These are phyloP conservation scores for Thalassiosira ordinaria DNA, from an alignment of 352 stramenopile species.

Conservation along the genomic window DNA sequence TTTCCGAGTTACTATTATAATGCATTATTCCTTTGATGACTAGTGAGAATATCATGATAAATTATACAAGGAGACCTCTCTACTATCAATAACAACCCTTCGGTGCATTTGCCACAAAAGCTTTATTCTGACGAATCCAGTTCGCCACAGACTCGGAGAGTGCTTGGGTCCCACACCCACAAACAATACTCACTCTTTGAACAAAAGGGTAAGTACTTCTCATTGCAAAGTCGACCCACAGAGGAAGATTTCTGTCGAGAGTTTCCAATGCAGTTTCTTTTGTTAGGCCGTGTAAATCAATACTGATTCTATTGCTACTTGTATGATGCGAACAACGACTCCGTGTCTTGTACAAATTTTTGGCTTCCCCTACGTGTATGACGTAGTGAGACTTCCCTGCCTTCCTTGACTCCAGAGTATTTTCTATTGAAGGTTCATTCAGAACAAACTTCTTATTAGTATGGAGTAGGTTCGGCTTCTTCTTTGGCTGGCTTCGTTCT, in stretches of 20 bases:
- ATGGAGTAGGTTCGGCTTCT: no score
- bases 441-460: background rate
- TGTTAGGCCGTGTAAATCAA: constrained; percentile 3
- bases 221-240: constrained; percentile 32
- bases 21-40: no score
- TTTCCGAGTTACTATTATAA: no score
- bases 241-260: constrained; percentile 9
- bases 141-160: constrained; percentile 16
- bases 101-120: constrained; percentile 17
- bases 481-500: background rate
- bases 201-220: constrained; percentile 20
- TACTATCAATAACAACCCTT: constrained; percentile 14
- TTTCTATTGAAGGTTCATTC: background rate
- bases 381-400: background rate
- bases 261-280: background rate
- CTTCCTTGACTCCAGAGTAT: background rate
- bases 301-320: background rate
- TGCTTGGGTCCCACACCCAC: constrained; percentile 25
- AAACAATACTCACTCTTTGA: constrained; percentile 22
- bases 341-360: constrained; percentile 9
- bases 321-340: background rate
- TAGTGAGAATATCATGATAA: no score
- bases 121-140: constrained; percentile 18
- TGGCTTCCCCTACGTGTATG: background rate
- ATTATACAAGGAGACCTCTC: no score